A percentile compares a stretch with the other conserved stretches of the same genome.
phyloP scores from a whole-genome alignment of 768 basidiomycete species.

The Termitomyces sp. region DNA sequence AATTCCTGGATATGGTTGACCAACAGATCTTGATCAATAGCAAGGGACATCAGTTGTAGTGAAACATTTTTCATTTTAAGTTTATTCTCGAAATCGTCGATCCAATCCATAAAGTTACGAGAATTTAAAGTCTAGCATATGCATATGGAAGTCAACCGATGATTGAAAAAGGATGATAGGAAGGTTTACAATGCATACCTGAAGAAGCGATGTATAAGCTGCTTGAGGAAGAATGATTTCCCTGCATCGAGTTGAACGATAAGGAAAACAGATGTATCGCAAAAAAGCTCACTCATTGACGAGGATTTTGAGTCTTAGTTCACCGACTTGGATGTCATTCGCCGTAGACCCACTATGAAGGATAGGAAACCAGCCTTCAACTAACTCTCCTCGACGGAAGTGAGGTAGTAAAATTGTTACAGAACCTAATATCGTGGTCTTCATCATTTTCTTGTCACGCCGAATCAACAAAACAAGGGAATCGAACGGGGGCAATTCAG shows the following conservation, averaged over 20 bases:
- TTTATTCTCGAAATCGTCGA: conserved; percentile 64
- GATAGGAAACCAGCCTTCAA: conserved; percentile 87
- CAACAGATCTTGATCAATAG: conserved; percentile 61
- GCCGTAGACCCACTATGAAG: conserved; percentile 45
- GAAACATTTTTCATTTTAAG: conserved; percentile 64
- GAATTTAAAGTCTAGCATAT: conserved; percentile 44
- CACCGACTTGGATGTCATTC: conserved; percentile 64
- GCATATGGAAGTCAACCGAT: neutral
- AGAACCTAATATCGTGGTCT: conserved; percentile 54
- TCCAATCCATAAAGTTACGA: conserved; percentile 72
- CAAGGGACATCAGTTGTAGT: conserved; percentile 61
- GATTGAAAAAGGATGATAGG: neutral
- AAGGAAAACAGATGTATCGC: neutral
- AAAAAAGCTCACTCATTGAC: conserved; percentile 64
- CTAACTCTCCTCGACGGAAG: conserved; percentile 67
- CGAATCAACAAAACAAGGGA: conserved; percentile 65
- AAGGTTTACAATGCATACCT: conserved; percentile 31
- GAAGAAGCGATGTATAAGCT: conserved; percentile 57
- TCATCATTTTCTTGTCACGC: conserved; percentile 63
- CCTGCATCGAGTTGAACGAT: conserved; percentile 32
- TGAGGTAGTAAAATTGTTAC: conserved; percentile 63
- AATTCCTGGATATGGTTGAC: conserved; percentile 69
- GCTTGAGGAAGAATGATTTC: conserved; percentile 75
- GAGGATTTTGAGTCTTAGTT: conserved; percentile 67
- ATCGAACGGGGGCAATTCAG: conserved; percentile 78